Base-by-base conservation (phyloP, 116 monocot genomes). In the Cymodocea nodosa region DNA sequence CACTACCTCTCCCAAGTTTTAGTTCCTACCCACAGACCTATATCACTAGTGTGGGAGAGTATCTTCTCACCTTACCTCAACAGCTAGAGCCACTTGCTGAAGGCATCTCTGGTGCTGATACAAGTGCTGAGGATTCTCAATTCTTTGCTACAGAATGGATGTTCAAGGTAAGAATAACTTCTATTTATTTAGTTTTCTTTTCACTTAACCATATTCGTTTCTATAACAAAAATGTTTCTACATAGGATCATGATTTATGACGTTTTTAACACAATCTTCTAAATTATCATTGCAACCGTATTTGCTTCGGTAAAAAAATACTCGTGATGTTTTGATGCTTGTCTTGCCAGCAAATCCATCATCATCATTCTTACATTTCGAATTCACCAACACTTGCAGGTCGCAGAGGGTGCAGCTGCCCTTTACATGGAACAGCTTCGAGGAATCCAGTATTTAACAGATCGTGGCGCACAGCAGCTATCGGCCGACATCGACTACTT, bases 131-230 rank as follows among this genome's bases (percentile, higher is more conserved):
- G 56, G 94, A 94, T 36, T 87, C 85, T 2, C 95, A 95, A 51
- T 75, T 95, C 63, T 90, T 95, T 59, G 95, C 95, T 24, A 90
- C 90, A 20, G 95, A 95, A 70, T 95, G 95, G 95, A 83, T 95
- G 83, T 87, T 90, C 54, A 95, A 95, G 90, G 90, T 95, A 83
- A 72, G n/a, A n/a, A 62, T n/a, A 10, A 9, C 35, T 30, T 18
- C 17, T 62, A 37, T 4, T 15, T 4, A 13, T 53, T 4, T 15
- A 53, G 14, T 53, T 56, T 44, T 6, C 44, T 44, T 44, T 44
- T 11, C 44, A 6, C 44, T 44, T 8, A 44, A 44, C 44, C 44
- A 44, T 44, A 44, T 6, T 2, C 11, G 44, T 44, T 44, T 44
- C 11, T 44, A 44, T 44, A 44, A 44, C 44, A 44, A 44, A 44